Base-by-base conservation (phyloP, 805 yeast species). In the Suhomyces tanzawaensis region DNA sequence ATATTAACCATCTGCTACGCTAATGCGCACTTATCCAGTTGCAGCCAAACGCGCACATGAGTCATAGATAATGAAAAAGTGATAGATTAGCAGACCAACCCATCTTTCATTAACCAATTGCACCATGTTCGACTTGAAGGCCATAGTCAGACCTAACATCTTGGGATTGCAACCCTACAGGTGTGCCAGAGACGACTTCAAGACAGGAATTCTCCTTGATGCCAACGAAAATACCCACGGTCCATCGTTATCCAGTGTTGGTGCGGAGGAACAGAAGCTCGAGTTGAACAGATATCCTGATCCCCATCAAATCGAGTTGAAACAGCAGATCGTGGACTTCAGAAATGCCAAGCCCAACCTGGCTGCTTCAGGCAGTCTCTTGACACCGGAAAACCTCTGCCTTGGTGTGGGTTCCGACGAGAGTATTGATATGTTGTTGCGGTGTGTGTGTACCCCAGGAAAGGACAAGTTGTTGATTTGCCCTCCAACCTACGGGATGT, bases 401-500 rank as follows among this genome's bases (percentile, higher is more conserved):
- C 72, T 93, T 23, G 99, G 99, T 30, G 99, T 93, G 9, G 99
- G 99, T 1, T 90, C 97, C 1, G 99, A 93, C 60, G 99, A 93
- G 62, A 80, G 93, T 52, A 89, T 93, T 43, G 99, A 93, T 58
- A 76, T 93, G 28, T 64, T 91, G 39, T 81, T 93, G 45, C 71
- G 99, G 51, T 86, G 95, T 38, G 75, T 84, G 37, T 86, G 96
- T 54, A 68, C 62, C 4, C 99, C 99, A 2, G 85, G 85, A 2
- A 72, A 69, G 46, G 96, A 90, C 43, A 91, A 88, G 58, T 63
- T 93, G 55, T 64, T 93, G 49, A 78, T 79, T 1, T 82, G 95
- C 59, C 96, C 98, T 3, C 98, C 99, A 29, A 93, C 99, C 0
- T 93, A 93, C 56, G 97, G 98, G 5, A 93, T 93, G 99, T 93